Conservation (phyloP, 148 eudicot species). For the Pharnaceum exiguum region DNA sequence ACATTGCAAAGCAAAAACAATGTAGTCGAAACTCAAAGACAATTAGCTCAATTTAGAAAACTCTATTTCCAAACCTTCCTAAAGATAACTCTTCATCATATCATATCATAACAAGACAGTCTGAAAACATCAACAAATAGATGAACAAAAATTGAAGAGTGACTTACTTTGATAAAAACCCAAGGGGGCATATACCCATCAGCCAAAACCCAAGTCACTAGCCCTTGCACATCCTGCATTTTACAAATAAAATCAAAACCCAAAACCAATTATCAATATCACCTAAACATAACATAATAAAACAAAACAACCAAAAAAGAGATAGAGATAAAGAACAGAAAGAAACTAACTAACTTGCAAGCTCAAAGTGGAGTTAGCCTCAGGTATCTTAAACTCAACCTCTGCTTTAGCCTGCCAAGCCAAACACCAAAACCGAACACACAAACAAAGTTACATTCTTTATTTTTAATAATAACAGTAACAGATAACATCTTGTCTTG, state of each 20-base stretch:
- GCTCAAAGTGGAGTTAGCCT: constrained; percentile 52
- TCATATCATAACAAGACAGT: too few species aligned
- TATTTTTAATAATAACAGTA: neutral
- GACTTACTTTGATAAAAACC: constrained; percentile 75
- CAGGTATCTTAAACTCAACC: constrained; percentile 56
- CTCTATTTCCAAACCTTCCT: too few species aligned
- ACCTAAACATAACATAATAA: neutral
- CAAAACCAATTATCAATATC: too few species aligned
- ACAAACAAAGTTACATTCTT: neutral
- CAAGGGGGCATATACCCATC: constrained; percentile 93
- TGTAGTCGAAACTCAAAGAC: too few species aligned
- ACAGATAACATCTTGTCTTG: neutral
- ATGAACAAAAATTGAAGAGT: neutral
- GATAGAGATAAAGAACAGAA: neutral
- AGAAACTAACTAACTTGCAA: constrained; percentile 51
- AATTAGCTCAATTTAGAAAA: too few species aligned
- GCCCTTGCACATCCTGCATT: constrained; percentile 87
- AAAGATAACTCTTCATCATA: too few species aligned
- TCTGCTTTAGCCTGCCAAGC: constrained; percentile 67
- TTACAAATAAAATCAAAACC: constrained; percentile 1
- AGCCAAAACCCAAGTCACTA: constrained; percentile 91
- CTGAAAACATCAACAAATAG: too few species aligned
- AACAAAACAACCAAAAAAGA: neutral
- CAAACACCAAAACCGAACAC: neutral
- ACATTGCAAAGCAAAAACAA: too few species aligned